Evolutionary conservation across 1,284 basidiomycete genomes (phyloP).

Genomic region (Marasmius oreades): DNA sequence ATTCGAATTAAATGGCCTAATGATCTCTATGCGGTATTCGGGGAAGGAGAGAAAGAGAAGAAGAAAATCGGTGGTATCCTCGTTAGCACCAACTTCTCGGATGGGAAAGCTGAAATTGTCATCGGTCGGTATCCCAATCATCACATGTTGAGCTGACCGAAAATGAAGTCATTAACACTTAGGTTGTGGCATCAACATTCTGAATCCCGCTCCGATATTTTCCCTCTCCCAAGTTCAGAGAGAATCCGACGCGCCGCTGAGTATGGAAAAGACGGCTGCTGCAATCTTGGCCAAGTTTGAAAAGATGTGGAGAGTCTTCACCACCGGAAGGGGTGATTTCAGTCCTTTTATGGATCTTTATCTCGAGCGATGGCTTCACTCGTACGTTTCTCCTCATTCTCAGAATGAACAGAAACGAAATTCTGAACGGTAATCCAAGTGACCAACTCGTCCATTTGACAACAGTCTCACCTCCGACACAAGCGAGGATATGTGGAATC

Average conservation of each 20-base stretch:
- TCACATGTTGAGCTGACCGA: not conserved
- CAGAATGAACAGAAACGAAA: slow-evolving; percentile 1
- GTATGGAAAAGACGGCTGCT: slow-evolving; percentile 76
- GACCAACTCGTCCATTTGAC: slow-evolving; percentile 84
- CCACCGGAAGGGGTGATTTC: slow-evolving; percentile 64
- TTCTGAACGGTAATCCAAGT: slow-evolving; percentile 37
- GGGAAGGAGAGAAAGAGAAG: slow-evolving; percentile 44
- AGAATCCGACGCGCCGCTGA: slow-evolving; percentile 36
- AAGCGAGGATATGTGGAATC: slow-evolving; percentile 82
- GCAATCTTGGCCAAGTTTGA: slow-evolving; percentile 80
- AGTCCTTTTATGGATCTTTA: slow-evolving; percentile 79
- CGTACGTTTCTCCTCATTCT: slow-evolving; percentile 50
- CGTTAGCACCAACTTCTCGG: slow-evolving; percentile 83
- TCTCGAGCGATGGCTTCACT: slow-evolving; percentile 82
- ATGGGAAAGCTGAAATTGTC: slow-evolving; percentile 72
- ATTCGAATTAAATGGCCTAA: slow-evolving; percentile 97
- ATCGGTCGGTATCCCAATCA: slow-evolving; percentile 57
- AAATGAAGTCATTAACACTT: not conserved
- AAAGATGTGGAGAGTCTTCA: slow-evolving; percentile 72
- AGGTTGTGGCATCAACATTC: slow-evolving; percentile 91
- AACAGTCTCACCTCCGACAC: slow-evolving; percentile 65
- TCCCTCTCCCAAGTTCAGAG: slow-evolving; percentile 74
- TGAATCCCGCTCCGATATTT: slow-evolving; percentile 81
- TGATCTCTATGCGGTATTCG: slow-evolving; percentile 80
- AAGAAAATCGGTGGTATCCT: slow-evolving; percentile 90